Evolutionary conservation across 148 eudicot species (phyloP).

Genomic region (Rhododendron ferrugineum): DNA sequence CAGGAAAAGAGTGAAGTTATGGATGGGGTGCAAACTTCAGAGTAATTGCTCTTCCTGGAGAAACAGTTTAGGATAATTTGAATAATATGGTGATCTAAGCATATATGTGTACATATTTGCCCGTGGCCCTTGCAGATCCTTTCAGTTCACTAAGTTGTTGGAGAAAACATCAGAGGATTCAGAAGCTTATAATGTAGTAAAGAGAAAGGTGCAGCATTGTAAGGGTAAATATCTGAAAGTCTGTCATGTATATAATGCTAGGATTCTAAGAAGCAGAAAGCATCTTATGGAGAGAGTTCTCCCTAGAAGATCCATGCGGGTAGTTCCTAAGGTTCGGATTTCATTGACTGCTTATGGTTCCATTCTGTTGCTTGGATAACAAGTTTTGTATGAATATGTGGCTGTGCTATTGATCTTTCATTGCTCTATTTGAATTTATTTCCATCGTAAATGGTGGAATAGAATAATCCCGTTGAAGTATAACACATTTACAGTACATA

Average conservation of each 20-base stretch:
- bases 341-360: neutral
- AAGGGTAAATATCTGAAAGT: constrained; percentile 16
- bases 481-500: neutral
- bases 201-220: constrained; percentile 24
- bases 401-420: neutral
- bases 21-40: constrained; percentile 24
- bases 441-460: neutral
- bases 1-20: constrained; percentile 29
- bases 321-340: constrained; percentile 30
- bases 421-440: neutral
- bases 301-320: constrained; percentile 36
- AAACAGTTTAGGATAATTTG: constrained; percentile 1
- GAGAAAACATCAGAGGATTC: constrained; percentile 16
- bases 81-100: constrained; percentile 2
- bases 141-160: constrained; percentile 9
- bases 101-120: neutral
- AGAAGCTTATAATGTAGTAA: constrained; percentile 13
- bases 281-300: constrained; percentile 21
- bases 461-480: neutral
- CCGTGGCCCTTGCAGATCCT: constrained; percentile 20
- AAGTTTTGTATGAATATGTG: neutral
- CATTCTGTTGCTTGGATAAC: neutral
- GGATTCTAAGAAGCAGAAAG: constrained; percentile 26
- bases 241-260: constrained; percentile 17
- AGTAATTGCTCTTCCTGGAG: constrained; percentile 26